A percentile compares a stretch with the other conserved stretches of the same genome.
Conservation (phyloP, 768 basidiomycete species). For the Suillus luteus region DNA sequence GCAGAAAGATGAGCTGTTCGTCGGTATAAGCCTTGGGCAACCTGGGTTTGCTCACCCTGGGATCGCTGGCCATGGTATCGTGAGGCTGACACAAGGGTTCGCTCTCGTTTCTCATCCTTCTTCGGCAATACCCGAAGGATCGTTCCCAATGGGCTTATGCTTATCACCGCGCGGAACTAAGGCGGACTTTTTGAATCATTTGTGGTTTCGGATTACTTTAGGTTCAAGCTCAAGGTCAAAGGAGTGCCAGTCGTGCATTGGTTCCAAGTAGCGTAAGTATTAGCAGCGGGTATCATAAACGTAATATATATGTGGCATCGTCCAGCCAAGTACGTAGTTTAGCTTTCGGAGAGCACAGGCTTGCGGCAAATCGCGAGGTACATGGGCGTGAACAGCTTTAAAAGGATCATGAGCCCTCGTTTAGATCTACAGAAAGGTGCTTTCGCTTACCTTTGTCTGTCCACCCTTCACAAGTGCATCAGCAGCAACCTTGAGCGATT, state of each 20-base stretch:
- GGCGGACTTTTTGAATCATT: slow-evolving; percentile 4
- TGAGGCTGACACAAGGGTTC: slow-evolving; percentile 11
- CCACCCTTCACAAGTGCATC: slow-evolving; percentile 78
- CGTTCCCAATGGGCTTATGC: slow-evolving; percentile 22
- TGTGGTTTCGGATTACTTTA: slow-evolving; percentile 1
- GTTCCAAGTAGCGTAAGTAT: slow-evolving; percentile 4
- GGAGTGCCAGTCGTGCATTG: background rate
- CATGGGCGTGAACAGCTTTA: slow-evolving; percentile 87
- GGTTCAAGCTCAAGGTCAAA: slow-evolving; percentile 7
- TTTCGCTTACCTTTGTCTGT: slow-evolving; percentile 62
- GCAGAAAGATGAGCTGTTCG: slow-evolving; percentile 61
- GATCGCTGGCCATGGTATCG: slow-evolving; percentile 49
- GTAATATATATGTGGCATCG: background rate
- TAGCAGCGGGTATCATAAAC: slow-evolving; percentile 2
- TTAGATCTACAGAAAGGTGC: background rate
- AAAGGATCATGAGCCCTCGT: slow-evolving; percentile 19
- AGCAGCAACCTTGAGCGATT: slow-evolving; percentile 74
- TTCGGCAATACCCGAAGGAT: slow-evolving; percentile 30
- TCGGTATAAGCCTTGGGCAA: slow-evolving; percentile 66
- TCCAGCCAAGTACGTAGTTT: background rate
- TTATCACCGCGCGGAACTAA: slow-evolving; percentile 3
- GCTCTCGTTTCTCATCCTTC: slow-evolving; percentile 11
- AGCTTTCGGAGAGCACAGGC: slow-evolving; percentile 32
- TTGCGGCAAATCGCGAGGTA: slow-evolving; percentile 68
- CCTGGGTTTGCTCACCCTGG: slow-evolving; percentile 66